Evolutionary conservation across 352 stramenopile genomes (phyloP), one percentile per base, ranked within the genome.

Genomic region (Phytopythium helicoides): DNA sequence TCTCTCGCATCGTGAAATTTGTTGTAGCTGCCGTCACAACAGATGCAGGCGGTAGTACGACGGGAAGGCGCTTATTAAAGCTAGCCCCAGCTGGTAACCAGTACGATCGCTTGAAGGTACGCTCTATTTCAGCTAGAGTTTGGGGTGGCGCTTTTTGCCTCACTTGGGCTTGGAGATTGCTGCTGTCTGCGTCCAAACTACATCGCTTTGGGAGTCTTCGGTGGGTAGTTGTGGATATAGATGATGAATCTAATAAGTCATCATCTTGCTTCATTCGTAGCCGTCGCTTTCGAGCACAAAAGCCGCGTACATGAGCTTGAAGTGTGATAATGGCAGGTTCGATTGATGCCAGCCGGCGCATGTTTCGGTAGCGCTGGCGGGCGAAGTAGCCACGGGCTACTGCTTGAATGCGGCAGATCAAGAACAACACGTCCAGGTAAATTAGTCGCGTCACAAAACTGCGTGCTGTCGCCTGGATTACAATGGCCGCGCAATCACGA

Each of bases 391-490:
- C 81, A 10, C 84, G 80, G n/a, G 76, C 77, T 1, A 68, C 65
- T 1, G 80, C 80, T 54, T 92, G 84, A 33, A 94, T 89, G 11
- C 82, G 79, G n/a, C 73, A 81, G 37, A 92, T 75, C 37, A 88
- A 60, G 48, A 88, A 88, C n/a, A 92, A 58, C 9, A 92, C 75
- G 46, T 92, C 80, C 33, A 91, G 62, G 48, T 89, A 94, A 36
- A 89, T 88, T n/a, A 88, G 60, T 8, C 81, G 72, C 10, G 80
- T 89, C 52, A 90, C 68, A 39, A 79, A 86, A 14, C 58, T 60
- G 8, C 76, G 74, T 5, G 52, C 59, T 23, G 75, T 80, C 28
- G 66, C 55, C 54, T 94, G 84, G 25, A 94, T 86, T 3, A 69
- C 15, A 0, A 66, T 62, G 0, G 80, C 77, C 23, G 78, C 72